Conservation (phyloP, 352 stramenopile genomes). For the Phytophthora ohioensis region DNA sequence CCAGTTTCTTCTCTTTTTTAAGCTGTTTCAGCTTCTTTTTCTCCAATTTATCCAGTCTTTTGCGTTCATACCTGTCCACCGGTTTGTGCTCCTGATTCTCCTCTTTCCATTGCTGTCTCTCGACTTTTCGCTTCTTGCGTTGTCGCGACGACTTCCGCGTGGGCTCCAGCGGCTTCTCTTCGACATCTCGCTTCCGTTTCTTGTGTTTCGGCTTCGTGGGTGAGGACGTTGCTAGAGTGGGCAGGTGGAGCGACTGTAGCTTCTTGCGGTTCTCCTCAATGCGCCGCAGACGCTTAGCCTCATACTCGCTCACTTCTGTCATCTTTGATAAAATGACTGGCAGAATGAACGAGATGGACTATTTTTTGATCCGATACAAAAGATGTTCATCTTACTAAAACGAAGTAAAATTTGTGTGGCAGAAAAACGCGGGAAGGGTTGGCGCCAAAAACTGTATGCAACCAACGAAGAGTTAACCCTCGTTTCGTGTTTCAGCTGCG, state of each 20-base stretch:
- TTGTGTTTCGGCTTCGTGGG: background rate
- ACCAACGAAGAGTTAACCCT: no score
- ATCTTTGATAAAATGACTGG: constrained; percentile 30
- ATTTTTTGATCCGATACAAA: background rate
- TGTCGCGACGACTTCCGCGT: constrained; percentile 26
- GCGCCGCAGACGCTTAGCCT: constrained; percentile 66
- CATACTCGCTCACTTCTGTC: constrained; percentile 55
- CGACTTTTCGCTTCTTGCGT: constrained; percentile 13
- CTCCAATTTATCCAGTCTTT: constrained; percentile 8
- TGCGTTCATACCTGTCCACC: background rate
- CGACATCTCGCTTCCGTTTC: constrained; percentile 22
- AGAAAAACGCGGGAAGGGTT: background rate
- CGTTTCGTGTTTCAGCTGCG: no score
- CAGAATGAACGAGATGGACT: constrained; percentile 2
- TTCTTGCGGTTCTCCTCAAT: constrained; percentile 62
- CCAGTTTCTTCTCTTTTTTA: constrained; percentile 11
- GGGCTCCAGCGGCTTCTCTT: constrained; percentile 14
- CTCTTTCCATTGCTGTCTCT: constrained; percentile 4
- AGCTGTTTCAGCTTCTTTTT: constrained; percentile 11
- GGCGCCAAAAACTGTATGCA: no score
- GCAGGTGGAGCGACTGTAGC: constrained; percentile 52
- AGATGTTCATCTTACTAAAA: no score
- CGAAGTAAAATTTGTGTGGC: background rate
- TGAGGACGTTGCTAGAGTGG: background rate
- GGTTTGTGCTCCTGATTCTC: constrained; percentile 7